Base-by-base conservation (phyloP, 208 protist genomes). In the Acanthamoeba healyi region DNA sequence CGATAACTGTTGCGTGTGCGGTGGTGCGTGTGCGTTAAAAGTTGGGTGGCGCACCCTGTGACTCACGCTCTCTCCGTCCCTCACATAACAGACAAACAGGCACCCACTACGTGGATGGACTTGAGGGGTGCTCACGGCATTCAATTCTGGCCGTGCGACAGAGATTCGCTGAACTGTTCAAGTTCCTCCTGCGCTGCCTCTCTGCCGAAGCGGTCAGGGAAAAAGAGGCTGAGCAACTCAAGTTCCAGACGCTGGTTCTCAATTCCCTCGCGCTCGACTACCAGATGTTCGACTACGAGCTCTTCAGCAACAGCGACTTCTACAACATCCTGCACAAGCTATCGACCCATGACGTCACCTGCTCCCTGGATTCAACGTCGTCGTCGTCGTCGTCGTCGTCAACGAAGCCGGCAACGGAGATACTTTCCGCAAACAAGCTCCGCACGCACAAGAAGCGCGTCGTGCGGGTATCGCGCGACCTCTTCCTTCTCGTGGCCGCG, bases 141-240 rank as follows among this genome's bases (percentile, higher is more conserved):
- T 86, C 77, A 15, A 51, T 38, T 15, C 77, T 86, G 17, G 44
- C 77, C 3, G 77, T 86, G 77, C 77, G 77, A 17, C 44, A 58
- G 29, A 86, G 77, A n/a, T 86, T 86, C 46, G 46, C 26, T 5
- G 44, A 58, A 32, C 77, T 86, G 77, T 86, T 86, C 77, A 15
- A 36, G 9, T 86, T 86, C 77, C 77, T 86, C 24, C n/a, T 86
- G 4, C 77, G 77, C 26, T 22, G 77, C 42, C 22, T 86, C 2
- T 22, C 44, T 10, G 77, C 38, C 7, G 19, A 54, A 2, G 34
- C 36, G 40, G 22, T 15, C 7, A 15, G n/a, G 26, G 12, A 6
- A 9, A 24, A 32, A 6, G 77, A 51, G 12, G 17, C 77, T 32
- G 38, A 40, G 38, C 70, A 40, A 26, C 77, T 86, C n/a, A 86